These are phyloP conservation scores for Protea cynaroides DNA, from an alignment of 164 flowering plant species.

Conservation along the genomic window DNA sequence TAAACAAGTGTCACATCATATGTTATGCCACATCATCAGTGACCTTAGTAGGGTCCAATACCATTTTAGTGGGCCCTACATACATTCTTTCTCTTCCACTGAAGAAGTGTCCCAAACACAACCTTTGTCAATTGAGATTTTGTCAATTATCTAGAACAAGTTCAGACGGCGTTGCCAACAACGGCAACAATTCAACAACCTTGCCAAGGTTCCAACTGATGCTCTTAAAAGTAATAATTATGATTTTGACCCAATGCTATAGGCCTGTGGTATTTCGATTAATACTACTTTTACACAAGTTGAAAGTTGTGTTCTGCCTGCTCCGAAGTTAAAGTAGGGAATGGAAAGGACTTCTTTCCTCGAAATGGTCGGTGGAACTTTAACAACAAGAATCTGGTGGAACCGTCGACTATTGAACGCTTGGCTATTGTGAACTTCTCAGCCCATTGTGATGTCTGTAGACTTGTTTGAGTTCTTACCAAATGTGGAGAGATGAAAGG, in stretches of 20 bases:
- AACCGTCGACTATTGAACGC: slow-evolving; percentile 47
- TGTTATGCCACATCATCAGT: too few species aligned
- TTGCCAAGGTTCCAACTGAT: too few species aligned
- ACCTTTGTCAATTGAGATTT: too few species aligned
- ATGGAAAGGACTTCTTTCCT: slow-evolving; percentile 62
- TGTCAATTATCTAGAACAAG: too few species aligned
- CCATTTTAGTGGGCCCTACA: too few species aligned
- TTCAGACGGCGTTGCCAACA: too few species aligned
- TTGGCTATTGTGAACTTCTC: slow-evolving; percentile 93
- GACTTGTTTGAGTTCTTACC: slow-evolving; percentile 37
- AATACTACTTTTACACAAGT: slow-evolving; percentile 51
- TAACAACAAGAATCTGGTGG: slow-evolving; percentile 65
- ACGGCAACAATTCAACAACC: too few species aligned
- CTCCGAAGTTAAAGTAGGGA: slow-evolving; percentile 89
- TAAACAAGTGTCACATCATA: too few species aligned
- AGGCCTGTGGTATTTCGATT: slow-evolving; percentile 56
- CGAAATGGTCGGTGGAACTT: slow-evolving; percentile 91
- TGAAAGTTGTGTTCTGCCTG: slow-evolving; percentile 70
- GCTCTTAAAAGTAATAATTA: slow-evolving; percentile 35
- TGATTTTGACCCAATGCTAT: slow-evolving; percentile 63
- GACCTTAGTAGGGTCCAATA: too few species aligned
- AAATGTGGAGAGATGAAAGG: slow-evolving; percentile 66
- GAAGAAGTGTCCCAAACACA: too few species aligned
- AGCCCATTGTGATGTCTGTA: slow-evolving; percentile 58
- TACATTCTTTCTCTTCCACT: too few species aligned